These are phyloP conservation scores for Teunomyces pallodes DNA, from an alignment of 805 yeast genomes.

Conservation along the genomic window DNA sequence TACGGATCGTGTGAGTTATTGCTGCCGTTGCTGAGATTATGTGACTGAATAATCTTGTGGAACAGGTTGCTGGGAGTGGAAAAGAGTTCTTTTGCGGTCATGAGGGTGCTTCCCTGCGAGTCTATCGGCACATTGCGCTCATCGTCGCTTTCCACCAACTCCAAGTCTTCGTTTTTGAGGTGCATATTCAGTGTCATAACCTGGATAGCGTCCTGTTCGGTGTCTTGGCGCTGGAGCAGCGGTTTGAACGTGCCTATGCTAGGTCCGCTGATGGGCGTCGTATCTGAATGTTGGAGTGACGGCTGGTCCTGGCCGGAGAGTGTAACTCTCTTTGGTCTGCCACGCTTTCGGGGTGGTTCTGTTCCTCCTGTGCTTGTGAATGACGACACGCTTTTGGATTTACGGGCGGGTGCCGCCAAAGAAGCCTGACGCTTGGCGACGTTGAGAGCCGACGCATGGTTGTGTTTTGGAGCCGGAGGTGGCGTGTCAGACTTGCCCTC, in stretches of 20 bases:
- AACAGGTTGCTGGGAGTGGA: slow-evolving; percentile 40
- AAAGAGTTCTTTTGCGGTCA: slow-evolving; percentile 39
- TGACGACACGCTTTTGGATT: slow-evolving; percentile 14
- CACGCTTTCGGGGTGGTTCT: slow-evolving; percentile 35
- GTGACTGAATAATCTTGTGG: slow-evolving; percentile 27
- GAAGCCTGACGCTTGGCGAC: slow-evolving; percentile 31
- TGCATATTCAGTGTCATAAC: slow-evolving; percentile 32
- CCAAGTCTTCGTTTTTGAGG: slow-evolving; percentile 37
- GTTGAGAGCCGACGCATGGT: slow-evolving; percentile 45
- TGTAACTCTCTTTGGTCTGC: slow-evolving; percentile 36
- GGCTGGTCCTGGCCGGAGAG: slow-evolving; percentile 20
- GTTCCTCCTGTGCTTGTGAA: slow-evolving; percentile 20
- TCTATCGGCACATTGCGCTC: slow-evolving; percentile 6
- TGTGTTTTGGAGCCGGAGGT: slow-evolving; percentile 48
- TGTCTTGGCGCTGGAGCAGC: slow-evolving; percentile 27
- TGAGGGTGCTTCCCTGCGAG: slow-evolving; percentile 29
- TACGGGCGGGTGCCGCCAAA: slow-evolving; percentile 7
- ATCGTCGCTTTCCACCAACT: slow-evolving; percentile 30
- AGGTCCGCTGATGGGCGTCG: slow-evolving; percentile 35
- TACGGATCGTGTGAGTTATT: slow-evolving; percentile 28
- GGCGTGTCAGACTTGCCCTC: slow-evolving; percentile 42
- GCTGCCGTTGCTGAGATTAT: slow-evolving; percentile 6
- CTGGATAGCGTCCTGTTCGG: slow-evolving; percentile 39
- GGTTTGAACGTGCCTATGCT: slow-evolving; percentile 30
- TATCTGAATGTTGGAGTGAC: slow-evolving; percentile 29